Conservation (phyloP, 2,329 filamentous ascomycete species). For the Diplodia scrobiculata region DNA sequence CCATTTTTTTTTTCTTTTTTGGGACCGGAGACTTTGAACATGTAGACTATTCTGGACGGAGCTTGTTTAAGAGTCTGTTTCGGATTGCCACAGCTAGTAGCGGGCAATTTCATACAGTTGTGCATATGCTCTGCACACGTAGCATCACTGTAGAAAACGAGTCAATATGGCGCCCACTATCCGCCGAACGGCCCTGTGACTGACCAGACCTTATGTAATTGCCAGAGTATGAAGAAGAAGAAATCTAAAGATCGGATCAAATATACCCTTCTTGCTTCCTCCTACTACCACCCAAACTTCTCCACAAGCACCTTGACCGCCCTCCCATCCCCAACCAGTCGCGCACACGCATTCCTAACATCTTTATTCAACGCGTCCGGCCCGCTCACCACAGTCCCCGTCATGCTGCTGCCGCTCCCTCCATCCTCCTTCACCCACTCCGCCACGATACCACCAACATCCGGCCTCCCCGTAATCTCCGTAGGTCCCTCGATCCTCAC, state of each 20-base stretch:
- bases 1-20: no score
- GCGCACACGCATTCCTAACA: slow-evolving; percentile 62
- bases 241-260: not conserved
- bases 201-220: no score
- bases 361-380: slow-evolving; percentile 63
- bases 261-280: not conserved
- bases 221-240: not conserved
- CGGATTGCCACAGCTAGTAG: no score
- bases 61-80: no score
- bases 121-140: no score
- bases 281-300: slow-evolving; percentile 67
- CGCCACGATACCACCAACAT: slow-evolving; percentile 52
- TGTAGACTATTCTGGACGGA: no score
- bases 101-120: no score
- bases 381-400: slow-evolving; percentile 62
- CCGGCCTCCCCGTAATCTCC: slow-evolving; percentile 55
- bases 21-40: no score
- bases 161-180: no score
- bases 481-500: slow-evolving; percentile 60
- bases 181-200: no score
- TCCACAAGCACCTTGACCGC: slow-evolving; percentile 61
- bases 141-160: no score
- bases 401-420: slow-evolving; percentile 39
- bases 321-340: slow-evolving; percentile 52
- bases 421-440: slow-evolving; percentile 42